phyloP scores from a whole-genome alignment of 345 rosid species.

The Draba incana region DNA sequence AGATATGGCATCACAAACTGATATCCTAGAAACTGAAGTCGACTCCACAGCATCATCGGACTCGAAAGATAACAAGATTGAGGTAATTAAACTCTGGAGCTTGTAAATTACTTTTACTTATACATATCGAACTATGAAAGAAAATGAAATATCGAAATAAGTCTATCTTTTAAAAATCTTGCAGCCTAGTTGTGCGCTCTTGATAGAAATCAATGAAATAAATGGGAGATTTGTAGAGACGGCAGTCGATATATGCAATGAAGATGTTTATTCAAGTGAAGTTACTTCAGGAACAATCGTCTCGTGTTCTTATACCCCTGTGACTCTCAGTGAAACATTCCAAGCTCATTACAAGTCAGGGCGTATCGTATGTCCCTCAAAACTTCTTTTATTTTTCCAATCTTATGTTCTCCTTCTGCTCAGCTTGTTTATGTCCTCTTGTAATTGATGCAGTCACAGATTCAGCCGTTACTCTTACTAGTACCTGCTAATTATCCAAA shows the following conservation, averaged over 20 bases:
- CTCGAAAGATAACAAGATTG: constrained; percentile 59
- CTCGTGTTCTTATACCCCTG: constrained; percentile 68
- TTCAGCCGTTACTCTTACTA: constrained; percentile 72
- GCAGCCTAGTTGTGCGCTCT: constrained; percentile 59
- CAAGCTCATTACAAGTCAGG: constrained; percentile 58
- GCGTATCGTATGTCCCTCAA: constrained; percentile 50
- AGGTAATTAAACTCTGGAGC: constrained; percentile 48
- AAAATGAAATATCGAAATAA: background rate
- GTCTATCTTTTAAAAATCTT: constrained; percentile 6
- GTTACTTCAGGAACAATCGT: constrained; percentile 56
- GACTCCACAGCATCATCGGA: constrained; percentile 77
- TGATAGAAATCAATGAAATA: constrained; percentile 76
- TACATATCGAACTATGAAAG: background rate
- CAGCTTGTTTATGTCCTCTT: background rate
- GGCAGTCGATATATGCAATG: constrained; percentile 60
- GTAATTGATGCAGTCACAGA: constrained; percentile 57
- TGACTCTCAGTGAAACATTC: constrained; percentile 60
- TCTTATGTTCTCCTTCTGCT: too few relatives aligned
- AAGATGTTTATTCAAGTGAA: constrained; percentile 51
- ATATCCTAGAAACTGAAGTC: constrained; percentile 62
- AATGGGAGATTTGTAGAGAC: constrained; percentile 69
- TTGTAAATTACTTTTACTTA: background rate
- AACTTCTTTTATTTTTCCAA: too few relatives aligned
- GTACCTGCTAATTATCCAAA: constrained; percentile 70
- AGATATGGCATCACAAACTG: constrained; percentile 61